Percentiles rank a stretch among this genome's conserved stretches.
Evolutionary conservation across 768 basidiomycete genomes (phyloP).

Genomic region (Boletellus emodensis): DNA sequence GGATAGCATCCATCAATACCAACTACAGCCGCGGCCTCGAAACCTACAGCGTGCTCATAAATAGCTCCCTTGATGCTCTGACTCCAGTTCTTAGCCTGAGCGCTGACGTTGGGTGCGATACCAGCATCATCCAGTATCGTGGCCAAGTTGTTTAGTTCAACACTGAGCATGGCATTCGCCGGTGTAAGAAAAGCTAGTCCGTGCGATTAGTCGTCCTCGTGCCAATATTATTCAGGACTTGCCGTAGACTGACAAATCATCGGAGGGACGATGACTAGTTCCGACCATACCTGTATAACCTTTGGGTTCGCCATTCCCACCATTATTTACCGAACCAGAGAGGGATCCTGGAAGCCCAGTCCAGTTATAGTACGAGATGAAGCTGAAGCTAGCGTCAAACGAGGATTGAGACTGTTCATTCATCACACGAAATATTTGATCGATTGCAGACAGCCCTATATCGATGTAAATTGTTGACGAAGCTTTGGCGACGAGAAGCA

Average conservation of each 20-base stretch:
- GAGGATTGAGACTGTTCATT: constrained; percentile 70
- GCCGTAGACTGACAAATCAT: constrained; percentile 70
- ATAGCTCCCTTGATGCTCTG: constrained; percentile 55
- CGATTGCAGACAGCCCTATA: constrained; percentile 62
- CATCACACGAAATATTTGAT: constrained; percentile 72
- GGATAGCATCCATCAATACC: background rate
- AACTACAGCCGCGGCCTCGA: background rate
- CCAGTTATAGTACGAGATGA: constrained; percentile 80
- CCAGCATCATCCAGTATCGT: constrained; percentile 50
- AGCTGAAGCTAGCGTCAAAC: constrained; percentile 68
- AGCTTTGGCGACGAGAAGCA: background rate
- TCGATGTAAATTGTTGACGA: background rate
- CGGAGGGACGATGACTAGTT: constrained; percentile 73
- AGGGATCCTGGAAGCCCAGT: constrained; percentile 61
- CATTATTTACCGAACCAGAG: constrained; percentile 59
- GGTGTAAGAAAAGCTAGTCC: constrained; percentile 68
- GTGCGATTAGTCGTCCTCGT: background rate
- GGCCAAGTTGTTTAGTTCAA: constrained; percentile 62
- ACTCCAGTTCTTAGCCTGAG: constrained; percentile 55
- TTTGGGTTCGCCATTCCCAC: constrained; percentile 73
- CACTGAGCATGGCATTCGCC: constrained; percentile 80
- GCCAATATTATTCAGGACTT: constrained; percentile 11
- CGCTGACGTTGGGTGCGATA: constrained; percentile 48
- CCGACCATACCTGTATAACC: constrained; percentile 70
- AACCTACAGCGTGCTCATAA: constrained; percentile 54